Percentiles rank a stretch among this genome's conserved stretches.
Conservation (phyloP, 1,284 basidiomycete species). For the Exobasidium cylindrosporum region DNA sequence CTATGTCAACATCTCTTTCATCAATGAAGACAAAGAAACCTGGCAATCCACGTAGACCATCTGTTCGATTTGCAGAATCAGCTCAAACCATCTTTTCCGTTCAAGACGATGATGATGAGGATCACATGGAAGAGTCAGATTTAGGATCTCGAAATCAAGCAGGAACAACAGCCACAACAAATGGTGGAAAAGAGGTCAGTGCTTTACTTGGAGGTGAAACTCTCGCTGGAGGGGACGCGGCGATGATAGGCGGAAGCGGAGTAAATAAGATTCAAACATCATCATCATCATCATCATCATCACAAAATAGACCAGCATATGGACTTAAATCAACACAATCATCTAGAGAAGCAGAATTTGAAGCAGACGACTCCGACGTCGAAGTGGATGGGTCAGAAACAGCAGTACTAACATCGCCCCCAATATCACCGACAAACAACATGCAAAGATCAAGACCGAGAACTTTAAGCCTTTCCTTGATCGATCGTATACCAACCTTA, state of each 20-base stretch:
- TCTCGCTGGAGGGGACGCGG: not conserved
- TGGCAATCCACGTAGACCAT: not conserved
- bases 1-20: not conserved
- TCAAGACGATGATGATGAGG: slow-evolving; percentile 14
- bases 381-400: slow-evolving; percentile 23
- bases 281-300: not conserved
- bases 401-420: slow-evolving; percentile 1
- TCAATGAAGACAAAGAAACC: not conserved
- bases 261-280: no score
- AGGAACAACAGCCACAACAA: no score
- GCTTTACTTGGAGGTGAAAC: not conserved
- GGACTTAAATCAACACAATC: slow-evolving; percentile 43
- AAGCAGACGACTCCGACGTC: slow-evolving; percentile 46
- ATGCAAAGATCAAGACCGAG: slow-evolving; percentile 25
- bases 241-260: no score
- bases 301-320: slow-evolving; percentile 4
- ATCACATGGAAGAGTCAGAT: slow-evolving; percentile 2
- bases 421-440: not conserved
- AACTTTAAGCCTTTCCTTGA: slow-evolving; percentile 20
- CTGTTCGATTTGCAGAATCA: slow-evolving; percentile 9
- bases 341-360: slow-evolving; percentile 55
- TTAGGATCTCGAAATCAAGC: not conserved
- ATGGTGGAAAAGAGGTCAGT: no score
- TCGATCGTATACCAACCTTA: slow-evolving; percentile 33
- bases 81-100: slow-evolving; percentile 4